Evolutionary conservation across 305 asterid genomes (phyloP).

Genomic region (Ilex paraguariensis): DNA sequence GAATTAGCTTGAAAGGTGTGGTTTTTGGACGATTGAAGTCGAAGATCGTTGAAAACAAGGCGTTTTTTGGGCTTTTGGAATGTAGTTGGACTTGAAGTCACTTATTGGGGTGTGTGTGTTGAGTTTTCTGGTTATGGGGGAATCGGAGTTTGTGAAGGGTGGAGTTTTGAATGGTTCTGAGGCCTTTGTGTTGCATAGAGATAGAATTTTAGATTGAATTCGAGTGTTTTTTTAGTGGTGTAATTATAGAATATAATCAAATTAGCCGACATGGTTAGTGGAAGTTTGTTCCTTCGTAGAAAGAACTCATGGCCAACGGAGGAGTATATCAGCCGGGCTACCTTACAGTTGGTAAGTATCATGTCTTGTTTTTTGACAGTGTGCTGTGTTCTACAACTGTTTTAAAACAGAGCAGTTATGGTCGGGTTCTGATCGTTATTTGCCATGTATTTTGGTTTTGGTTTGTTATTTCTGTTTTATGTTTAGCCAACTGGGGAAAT

Average conservation of each 20-base stretch:
- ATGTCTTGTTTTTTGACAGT: background rate
- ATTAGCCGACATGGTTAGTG: constrained; percentile 73
- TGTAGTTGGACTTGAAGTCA: background rate
- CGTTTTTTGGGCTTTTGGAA: constrained; percentile 10
- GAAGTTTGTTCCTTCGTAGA: constrained; percentile 73
- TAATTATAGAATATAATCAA: background rate
- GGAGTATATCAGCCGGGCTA: constrained; percentile 73
- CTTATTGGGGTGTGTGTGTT: background rate
- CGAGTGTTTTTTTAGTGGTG: constrained; percentile 10
- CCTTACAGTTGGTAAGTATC: constrained; percentile 79
- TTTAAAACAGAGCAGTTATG: no score
- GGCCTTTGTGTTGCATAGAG: constrained; percentile 8
- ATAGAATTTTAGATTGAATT: constrained; percentile 21
- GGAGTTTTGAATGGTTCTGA: constrained; percentile 8
- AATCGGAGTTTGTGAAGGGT: background rate
- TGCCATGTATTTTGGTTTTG: no score
- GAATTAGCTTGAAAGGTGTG: constrained; percentile 33
- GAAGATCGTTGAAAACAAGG: constrained; percentile 10
- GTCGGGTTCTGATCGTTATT: constrained; percentile 1
- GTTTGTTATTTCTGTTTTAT: constrained; percentile 1
- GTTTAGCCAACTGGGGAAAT: background rate
- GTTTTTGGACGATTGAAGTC: constrained; percentile 30
- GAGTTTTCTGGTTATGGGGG: background rate
- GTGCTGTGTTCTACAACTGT: constrained; percentile 1
- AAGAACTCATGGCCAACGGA: constrained; percentile 98